Evolutionary conservation across 2,329 filamentous ascomycete genomes (phyloP).

Genomic region (Penicillium sclerotiorum): DNA sequence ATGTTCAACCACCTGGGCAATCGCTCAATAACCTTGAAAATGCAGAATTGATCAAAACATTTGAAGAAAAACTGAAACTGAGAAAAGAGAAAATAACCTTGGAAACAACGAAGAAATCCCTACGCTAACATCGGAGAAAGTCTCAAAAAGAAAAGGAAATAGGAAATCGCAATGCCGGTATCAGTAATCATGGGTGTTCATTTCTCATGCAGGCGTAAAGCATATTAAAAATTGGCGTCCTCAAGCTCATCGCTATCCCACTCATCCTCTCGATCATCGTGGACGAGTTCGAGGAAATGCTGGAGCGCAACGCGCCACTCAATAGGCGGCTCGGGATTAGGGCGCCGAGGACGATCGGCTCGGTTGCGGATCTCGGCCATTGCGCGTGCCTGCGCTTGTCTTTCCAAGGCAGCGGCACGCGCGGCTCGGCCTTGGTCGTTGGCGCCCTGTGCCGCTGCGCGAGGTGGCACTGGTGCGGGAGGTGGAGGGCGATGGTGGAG

Average conservation of each 20-base stretch:
- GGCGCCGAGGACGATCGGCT: conserved; percentile 18
- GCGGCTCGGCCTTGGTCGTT: conserved; percentile 35
- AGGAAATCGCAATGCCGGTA: neutral
- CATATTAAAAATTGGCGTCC: conserved; percentile 27
- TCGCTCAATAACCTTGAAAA: no score
- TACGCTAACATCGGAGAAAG: no score
- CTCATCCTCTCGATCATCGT: conserved; percentile 58
- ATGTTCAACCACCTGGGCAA: no score
- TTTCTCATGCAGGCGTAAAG: conserved; percentile 3
- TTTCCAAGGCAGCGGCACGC: conserved; percentile 41
- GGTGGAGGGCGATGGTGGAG: conserved; percentile 37
- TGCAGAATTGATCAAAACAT: no score
- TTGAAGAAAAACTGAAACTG: no score
- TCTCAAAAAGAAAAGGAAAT: neutral
- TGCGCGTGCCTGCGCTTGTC: conserved; percentile 41
- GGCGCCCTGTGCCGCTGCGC: conserved; percentile 30
- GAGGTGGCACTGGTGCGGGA: conserved; percentile 44
- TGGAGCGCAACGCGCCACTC: conserved; percentile 45
- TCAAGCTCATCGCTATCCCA: conserved; percentile 63
- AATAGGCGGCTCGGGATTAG: neutral
- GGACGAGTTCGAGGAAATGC: conserved; percentile 55
- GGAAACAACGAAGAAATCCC: no score
- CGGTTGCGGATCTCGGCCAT: conserved; percentile 40
- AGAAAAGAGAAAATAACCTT: no score
- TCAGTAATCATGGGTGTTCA: conserved; percentile 1